Base-by-base conservation (phyloP, 1,139 yeast species). In the Lodderomyces elongisporus region DNA sequence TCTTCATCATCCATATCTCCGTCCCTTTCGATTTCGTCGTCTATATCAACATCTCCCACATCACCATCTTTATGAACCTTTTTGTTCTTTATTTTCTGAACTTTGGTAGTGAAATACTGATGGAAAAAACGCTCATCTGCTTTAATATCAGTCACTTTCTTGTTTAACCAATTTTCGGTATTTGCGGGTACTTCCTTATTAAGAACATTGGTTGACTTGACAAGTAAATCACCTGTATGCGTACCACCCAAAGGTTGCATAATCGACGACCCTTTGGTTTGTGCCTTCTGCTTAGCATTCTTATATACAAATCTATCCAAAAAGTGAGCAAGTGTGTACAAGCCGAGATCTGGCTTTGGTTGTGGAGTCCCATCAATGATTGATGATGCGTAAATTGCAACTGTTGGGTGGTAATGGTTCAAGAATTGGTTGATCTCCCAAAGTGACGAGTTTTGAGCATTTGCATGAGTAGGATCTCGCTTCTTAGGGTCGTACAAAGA, bases 221-320 rank as follows among this genome's bases (percentile, higher is more conserved):
- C 88, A 44, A 88, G 71, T 38, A 85, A 64, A 1, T 80, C 66
- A 6, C 85, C 87, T n/a, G 88, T 80, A 41, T 82, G 87, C 1
- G 81, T 75, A 39, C 97, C 97, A 31, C 96, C 93, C 43, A 93
- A 69, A 32, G 98, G 97, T 66, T 91, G 98, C 97, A 93, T 93
- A 55, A 91, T 89, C 32, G 96, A 85, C 3, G 83, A 69, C 51
- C 97, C 97, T 54, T 85, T 81, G 23, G 81, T 66, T 28, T 46
- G 45, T 15, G 79, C 69, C 59, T 82, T 85, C 50, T 79, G 83
- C 62, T 85, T 87, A 34, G 96, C 88, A 54, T 88, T 88, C 61
- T 85, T 83, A 65, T 91, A 91, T 25, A 93, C 96, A 63, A 93
- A 91, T 57, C 95, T 77, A 59, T 91, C 96, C 63, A 91, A 71